These are phyloP conservation scores for Colletotrichum paranaense DNA, from an alignment of 2,329 filamentous ascomycete genomes.

Conservation along the genomic window DNA sequence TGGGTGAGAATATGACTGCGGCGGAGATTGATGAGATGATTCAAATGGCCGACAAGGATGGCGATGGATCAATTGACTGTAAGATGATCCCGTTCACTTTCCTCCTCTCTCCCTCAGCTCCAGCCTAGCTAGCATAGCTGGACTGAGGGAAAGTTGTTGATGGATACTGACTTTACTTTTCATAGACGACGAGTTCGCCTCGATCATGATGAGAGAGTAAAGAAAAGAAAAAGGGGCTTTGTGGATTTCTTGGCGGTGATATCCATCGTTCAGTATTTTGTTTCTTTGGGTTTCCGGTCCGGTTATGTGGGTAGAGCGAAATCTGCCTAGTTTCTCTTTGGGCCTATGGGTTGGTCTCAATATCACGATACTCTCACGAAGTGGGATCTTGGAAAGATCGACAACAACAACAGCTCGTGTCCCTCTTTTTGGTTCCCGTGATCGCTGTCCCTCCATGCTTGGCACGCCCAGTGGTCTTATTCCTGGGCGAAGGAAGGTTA, in stretches of 20 bases:
- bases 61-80: constrained; percentile 91
- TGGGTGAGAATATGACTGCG: constrained; percentile 90
- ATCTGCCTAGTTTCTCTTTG: constrained; percentile 19
- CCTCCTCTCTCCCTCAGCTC: too few species aligned
- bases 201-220: constrained; percentile 97
- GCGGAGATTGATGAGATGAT: constrained; percentile 96
- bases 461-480: too few species aligned
- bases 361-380: neutral
- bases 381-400: neutral
- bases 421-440: neutral
- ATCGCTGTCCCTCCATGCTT: neutral
- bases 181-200: constrained; percentile 89
- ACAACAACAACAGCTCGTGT: neutral
- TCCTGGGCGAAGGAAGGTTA: too few species aligned
- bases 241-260: constrained; percentile 6
- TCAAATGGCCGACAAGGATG: constrained; percentile 89
- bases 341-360: neutral
- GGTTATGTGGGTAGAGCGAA: constrained; percentile 9
- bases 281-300: constrained; percentile 8
- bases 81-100: constrained; percentile 47
- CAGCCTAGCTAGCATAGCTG: neutral
- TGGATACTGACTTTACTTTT: neutral
- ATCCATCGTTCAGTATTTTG: constrained; percentile 12
- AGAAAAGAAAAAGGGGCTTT: neutral
- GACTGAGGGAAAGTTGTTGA: too few species aligned